Conservation (phyloP, 495 filamentous ascomycete species). For the Podospora anserina region DNA sequence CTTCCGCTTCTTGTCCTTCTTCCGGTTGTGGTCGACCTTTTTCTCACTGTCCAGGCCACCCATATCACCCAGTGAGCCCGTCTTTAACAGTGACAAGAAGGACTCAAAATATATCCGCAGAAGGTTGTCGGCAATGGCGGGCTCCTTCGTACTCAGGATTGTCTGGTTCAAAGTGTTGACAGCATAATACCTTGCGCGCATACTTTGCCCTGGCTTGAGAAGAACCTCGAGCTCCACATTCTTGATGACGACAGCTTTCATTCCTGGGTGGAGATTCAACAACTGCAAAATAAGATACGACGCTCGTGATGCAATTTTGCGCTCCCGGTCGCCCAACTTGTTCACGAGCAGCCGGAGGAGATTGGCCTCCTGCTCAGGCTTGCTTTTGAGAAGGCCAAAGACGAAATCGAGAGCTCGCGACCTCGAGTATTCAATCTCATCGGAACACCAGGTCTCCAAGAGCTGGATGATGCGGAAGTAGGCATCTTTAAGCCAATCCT, state of each 20-base stretch:
- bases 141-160: conserved; percentile 77
- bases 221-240: conserved; percentile 82
- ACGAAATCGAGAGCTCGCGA: conserved; percentile 82
- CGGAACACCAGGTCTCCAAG: conserved; percentile 84
- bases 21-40: conserved; percentile 18
- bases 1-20: conserved; percentile 24
- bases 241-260: conserved; percentile 84
- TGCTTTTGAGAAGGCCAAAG: conserved; percentile 85
- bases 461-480: conserved; percentile 91
- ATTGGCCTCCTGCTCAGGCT: conserved; percentile 96
- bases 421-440: conserved; percentile 89
- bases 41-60: conserved; percentile 24
- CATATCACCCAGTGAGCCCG: conserved; percentile 35
- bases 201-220: conserved; percentile 78
- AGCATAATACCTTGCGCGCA: conserved; percentile 90
- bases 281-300: conserved; percentile 92
- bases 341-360: conserved; percentile 87
- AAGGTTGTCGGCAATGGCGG: conserved; percentile 74
- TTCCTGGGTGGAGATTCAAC: conserved; percentile 78
- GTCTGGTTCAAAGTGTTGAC: conserved; percentile 97
- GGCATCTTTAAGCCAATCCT: conserved; percentile 87
- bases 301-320: conserved; percentile 88
- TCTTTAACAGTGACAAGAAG: conserved; percentile 73
- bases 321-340: conserved; percentile 89
- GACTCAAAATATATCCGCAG: conserved; percentile 85